Evolutionary conservation across 1,284 basidiomycete genomes (phyloP).

Genomic region (Trametes hirsuta): DNA sequence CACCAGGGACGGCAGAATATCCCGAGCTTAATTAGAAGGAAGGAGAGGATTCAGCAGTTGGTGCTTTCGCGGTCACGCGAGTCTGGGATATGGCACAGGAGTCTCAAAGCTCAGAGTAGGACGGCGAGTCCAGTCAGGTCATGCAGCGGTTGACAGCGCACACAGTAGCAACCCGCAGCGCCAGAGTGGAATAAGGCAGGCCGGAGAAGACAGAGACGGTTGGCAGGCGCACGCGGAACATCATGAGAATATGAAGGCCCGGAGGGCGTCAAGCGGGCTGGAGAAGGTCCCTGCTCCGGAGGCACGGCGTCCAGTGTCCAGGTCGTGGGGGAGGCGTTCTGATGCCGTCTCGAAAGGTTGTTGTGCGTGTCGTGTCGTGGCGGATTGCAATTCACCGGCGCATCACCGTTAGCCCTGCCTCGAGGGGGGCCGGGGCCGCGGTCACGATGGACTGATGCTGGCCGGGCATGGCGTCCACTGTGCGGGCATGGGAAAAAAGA

Average conservation of each 20-base stretch:
- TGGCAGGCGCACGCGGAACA: conserved; percentile 5
- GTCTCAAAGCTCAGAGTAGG: too few species aligned
- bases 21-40: neutral
- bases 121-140: too few species aligned
- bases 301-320: neutral
- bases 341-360: neutral
- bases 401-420: neutral
- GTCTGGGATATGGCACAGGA: too few species aligned
- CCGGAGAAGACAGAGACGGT: neutral
- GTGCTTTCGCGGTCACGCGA: too few species aligned
- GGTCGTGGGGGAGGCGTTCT: neutral
- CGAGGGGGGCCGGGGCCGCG: neutral
- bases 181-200: neutral
- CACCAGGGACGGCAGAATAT: neutral
- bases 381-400: neutral
- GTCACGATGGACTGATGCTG: conserved; percentile 5
- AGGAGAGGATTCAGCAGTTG: neutral
- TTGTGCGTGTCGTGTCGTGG: neutral
- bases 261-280: conserved; percentile 3
- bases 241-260: conserved; percentile 18
- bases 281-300: neutral
- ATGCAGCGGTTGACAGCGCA: too few species aligned
- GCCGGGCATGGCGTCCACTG: neutral
- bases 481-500: neutral
- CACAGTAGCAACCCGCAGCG: neutral